Evolutionary conservation across 2,329 filamentous ascomycete genomes (phyloP), one percentile per base, ranked within the genome.

Genomic region (Tolypocladium nubicola): DNA sequence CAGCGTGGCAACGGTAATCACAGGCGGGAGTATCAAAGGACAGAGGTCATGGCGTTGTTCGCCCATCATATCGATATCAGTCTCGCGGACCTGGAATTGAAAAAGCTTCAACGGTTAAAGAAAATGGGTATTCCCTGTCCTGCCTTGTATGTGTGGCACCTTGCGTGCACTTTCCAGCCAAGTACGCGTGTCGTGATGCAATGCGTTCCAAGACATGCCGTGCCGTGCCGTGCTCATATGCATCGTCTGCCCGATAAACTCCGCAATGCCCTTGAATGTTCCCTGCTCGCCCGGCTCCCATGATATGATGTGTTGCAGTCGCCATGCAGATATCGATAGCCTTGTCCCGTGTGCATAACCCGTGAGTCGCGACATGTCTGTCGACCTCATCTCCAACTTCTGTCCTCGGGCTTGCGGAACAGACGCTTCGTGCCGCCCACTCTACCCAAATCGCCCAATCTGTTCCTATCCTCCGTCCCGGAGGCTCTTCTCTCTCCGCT

Each of bases 381-480:
- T n/a, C 26, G 19, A 38, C 37, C 8, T 40, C 45, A 50, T 40
- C 54, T 45, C 45, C 45, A 50, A 4, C 3, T 33, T 26, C 38
- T 40, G 38, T 56, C 47, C 50, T 70, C 66, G 9, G 60, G 68
- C 70, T 78, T 78, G 65, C 84, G 78, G 66, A 88, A 89, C 54
- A 92, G 68, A 63, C 89, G 80, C 74, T 88, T 88, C 19, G 88
- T 91, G 9, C 81, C 82, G 2, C 88, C 88, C 6, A 86, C 84
- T 68, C 82, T 89, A 50, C 87, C 86, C 62, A 91, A 72, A 61
- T 90, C 86, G 23, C 85, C 86, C 70, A 90, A 88, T 52, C 77
- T 72, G 63, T 66, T 73, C 67, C 59, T 59, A 19, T 63, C 57
- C 30, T 63, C 61, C n/a, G 66, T 54, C 40, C 61, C 67, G 21